Evolutionary conservation across 768 basidiomycete species (phyloP), one percentile per base, ranked within the genome.

Genomic region (Trametes villosa): DNA sequence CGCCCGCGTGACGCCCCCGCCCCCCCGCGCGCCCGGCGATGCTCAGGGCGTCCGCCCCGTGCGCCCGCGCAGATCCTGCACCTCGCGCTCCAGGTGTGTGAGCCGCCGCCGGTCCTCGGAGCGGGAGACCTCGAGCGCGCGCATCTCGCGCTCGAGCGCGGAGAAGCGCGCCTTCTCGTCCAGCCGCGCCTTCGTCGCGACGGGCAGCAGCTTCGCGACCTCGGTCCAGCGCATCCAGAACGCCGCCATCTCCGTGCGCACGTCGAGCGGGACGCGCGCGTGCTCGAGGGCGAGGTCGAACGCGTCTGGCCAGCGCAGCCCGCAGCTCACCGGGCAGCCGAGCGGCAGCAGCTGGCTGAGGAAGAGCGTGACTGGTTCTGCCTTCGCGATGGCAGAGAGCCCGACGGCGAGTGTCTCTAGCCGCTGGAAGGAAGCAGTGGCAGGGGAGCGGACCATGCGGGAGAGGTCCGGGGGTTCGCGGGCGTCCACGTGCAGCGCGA

Each of bases 301-400:
- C 58, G 68, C 70, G 57, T 72, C 68, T 13, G 70, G 68, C 86
- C 86, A 86, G 8, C 82, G 84, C 47, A 85, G 73, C 0, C 84
- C 85, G 33, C 69, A 73, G 45, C 80, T 77, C 13, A 86, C 47
- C 4, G 30, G 33, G 66, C 81, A 85, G 1, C 67, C 63, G 1
- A 77, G 64, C 2, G 85, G 82, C 36, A 80, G 78, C 7, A 88
- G 65, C 20, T 80, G 80, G 62, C 81, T 82, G 57, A 88, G 75
- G 64, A 82, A 86, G n/a, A 83, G 75, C 6, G 85, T 79, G 33
- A 83, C 79, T 0, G 78, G 64, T 7, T 74, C 77, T 13, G 76
- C 69, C n/a, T 80, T 76, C 4, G 65, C 55, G 26, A 84, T 78
- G 42, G 74, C 72, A 12, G 85, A 86, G 1, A 83, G 79, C 0